phyloP scores from a whole-genome alignment of 2,329 filamentous ascomycete species.

The Ophiocordyceps camponoti-saundersi region DNA sequence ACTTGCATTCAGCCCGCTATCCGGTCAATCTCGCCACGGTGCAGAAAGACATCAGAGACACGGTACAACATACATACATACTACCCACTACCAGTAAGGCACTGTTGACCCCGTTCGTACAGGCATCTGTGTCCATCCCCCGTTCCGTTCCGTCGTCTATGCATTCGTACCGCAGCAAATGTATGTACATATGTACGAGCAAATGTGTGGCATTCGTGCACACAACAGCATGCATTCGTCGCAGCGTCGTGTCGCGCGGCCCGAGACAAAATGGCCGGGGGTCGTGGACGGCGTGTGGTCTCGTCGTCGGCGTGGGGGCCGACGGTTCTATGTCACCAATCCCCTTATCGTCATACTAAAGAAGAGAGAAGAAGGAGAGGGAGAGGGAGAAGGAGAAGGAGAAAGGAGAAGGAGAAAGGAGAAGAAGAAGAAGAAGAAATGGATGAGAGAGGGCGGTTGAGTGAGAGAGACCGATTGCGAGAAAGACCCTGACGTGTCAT shows the following conservation, averaged over 20 bases:
- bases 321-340: conserved; percentile 1
- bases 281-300: not conserved
- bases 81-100: not conserved
- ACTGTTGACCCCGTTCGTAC: not conserved
- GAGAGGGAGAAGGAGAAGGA: too few species aligned
- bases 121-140: not conserved
- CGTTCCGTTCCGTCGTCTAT: not conserved
- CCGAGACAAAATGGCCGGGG: not conserved
- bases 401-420: too few species aligned
- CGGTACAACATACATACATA: not conserved
- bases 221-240: not conserved
- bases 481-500: not conserved
- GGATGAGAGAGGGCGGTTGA: too few species aligned
- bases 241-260: not conserved
- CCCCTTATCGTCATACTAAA: too few species aligned
- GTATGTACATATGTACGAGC: not conserved
- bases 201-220: not conserved
- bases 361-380: too few species aligned
- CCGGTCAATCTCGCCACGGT: not conserved
- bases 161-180: not conserved
- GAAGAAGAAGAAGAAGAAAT: too few species aligned
- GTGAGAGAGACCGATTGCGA: too few species aligned
- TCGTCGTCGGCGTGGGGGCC: not conserved
- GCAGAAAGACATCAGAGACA: not conserved
- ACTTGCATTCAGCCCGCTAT: not conserved